These are phyloP conservation scores for Nepenthes alata DNA, from an alignment of 179 eudicot genomes.

Conservation along the genomic window DNA sequence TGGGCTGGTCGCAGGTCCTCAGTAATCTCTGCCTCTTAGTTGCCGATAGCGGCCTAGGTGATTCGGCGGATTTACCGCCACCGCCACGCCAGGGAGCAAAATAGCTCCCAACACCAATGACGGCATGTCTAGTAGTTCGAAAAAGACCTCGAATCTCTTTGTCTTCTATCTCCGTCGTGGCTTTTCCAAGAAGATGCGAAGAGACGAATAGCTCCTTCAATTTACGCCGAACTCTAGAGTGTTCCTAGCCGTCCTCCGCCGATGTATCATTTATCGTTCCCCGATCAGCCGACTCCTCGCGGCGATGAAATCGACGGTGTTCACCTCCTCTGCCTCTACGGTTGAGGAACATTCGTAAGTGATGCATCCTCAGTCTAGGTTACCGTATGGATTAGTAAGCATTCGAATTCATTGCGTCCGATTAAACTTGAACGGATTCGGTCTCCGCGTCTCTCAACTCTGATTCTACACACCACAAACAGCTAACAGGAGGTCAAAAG, in stretches of 20 bases:
- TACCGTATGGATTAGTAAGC: too few relatives aligned
- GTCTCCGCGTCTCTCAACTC: too few relatives aligned
- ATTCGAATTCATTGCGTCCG: too few relatives aligned
- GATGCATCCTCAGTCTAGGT: too few relatives aligned
- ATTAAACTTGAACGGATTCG: too few relatives aligned
- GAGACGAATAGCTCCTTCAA: constrained; percentile 73
- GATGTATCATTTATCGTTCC: not conserved
- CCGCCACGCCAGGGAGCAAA: constrained; percentile 11
- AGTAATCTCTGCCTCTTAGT: constrained; percentile 66
- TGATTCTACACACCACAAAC: too few relatives aligned
- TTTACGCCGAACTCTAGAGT: constrained; percentile 33
- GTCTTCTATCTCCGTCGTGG: constrained; percentile 7
- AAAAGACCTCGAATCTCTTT: constrained; percentile 8
- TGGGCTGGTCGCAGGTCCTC: constrained; percentile 73
- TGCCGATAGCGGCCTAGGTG: constrained; percentile 53
- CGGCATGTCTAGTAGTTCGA: not conserved
- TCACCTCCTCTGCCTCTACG: constrained; percentile 15
- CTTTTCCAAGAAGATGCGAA: constrained; percentile 32
- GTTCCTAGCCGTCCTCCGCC: not conserved
- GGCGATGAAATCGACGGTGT: constrained; percentile 16
- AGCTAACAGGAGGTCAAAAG: too few relatives aligned
- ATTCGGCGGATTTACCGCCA: constrained; percentile 14
- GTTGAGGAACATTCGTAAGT: constrained; percentile 70
- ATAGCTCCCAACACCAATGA: constrained; percentile 18
- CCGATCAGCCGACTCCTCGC: constrained; percentile 12